phyloP scores from a whole-genome alignment of 805 yeast genomes.

The Starmerella gropengiesseri region DNA sequence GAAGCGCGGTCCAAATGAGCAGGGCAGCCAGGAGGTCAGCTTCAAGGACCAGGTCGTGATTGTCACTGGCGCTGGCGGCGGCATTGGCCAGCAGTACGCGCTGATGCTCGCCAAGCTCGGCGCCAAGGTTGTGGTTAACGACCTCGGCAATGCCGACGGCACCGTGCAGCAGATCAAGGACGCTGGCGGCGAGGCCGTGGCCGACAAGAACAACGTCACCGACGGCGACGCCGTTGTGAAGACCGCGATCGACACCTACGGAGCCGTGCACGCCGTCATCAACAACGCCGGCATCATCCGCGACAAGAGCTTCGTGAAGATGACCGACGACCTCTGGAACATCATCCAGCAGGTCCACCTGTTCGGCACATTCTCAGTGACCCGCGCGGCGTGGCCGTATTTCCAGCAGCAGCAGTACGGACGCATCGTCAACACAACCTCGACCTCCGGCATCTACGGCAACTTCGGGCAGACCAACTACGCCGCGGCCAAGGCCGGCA shows the following conservation, averaged over 20 bases:
- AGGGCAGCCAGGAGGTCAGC: constrained; percentile 50
- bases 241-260: constrained; percentile 65
- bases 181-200: constrained; percentile 72
- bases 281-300: constrained; percentile 94
- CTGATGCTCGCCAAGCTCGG: constrained; percentile 77
- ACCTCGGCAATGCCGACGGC: constrained; percentile 58
- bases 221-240: constrained; percentile 66
- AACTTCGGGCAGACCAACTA: constrained; percentile 96
- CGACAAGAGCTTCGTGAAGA: constrained; percentile 76
- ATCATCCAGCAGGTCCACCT: constrained; percentile 73
- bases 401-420: constrained; percentile 72
- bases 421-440: constrained; percentile 74
- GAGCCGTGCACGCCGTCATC: constrained; percentile 72
- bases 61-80: constrained; percentile 91
- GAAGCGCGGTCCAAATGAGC: constrained; percentile 42
- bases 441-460: constrained; percentile 95
- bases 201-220: constrained; percentile 73
- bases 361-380: constrained; percentile 65
- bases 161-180: constrained; percentile 65
- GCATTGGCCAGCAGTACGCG: constrained; percentile 88
- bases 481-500: constrained; percentile 84
- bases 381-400: constrained; percentile 88
- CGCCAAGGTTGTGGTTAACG: constrained; percentile 90
- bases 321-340: constrained; percentile 77
- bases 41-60: constrained; percentile 77